A percentile compares a stretch with the other conserved stretches of the same genome.
Conservation (phyloP, 306 rosid species). For the Carpinus fangiana region DNA sequence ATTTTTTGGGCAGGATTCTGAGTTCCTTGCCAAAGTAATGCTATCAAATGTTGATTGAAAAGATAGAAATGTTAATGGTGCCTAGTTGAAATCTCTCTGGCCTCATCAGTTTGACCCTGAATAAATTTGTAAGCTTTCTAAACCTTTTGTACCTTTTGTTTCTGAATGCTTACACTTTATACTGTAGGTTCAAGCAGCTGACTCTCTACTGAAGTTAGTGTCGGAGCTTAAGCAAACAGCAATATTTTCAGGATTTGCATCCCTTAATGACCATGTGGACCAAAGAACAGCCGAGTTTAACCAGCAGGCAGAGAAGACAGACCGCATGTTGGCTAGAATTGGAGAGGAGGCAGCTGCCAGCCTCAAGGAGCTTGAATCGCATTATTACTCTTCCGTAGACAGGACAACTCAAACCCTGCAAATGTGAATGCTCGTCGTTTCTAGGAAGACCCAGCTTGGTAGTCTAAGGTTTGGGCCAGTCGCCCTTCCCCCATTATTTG, state of each 20-base stretch:
- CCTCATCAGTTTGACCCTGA: not conserved
- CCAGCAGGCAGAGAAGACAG: constrained; percentile 66
- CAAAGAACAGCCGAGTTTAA: constrained; percentile 73
- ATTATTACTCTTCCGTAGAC: constrained; percentile 63
- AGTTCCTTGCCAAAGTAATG: not conserved
- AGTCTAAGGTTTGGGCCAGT: no score
- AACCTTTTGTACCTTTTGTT: not conserved
- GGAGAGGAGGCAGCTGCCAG: constrained; percentile 89
- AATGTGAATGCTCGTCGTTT: constrained; percentile 23
- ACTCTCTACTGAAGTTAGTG: constrained; percentile 77
- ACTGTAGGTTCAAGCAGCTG: constrained; percentile 76
- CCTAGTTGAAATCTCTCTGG: not conserved
- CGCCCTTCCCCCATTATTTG: no score
- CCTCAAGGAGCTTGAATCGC: constrained; percentile 83
- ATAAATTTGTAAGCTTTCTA: not conserved
- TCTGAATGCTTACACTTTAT: not conserved
- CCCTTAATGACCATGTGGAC: constrained; percentile 87
- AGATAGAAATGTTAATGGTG: not conserved
- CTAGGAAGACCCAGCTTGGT: no score
- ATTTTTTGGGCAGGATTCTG: no score
- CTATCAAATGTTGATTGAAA: not conserved
- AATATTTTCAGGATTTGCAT: constrained; percentile 91
- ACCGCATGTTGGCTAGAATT: constrained; percentile 57
- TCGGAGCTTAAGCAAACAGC: constrained; percentile 91
- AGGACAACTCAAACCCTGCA: constrained; percentile 36